phyloP scores from a whole-genome alignment of 2,329 filamentous ascomycete species.

The Bipolaris bicolor region DNA sequence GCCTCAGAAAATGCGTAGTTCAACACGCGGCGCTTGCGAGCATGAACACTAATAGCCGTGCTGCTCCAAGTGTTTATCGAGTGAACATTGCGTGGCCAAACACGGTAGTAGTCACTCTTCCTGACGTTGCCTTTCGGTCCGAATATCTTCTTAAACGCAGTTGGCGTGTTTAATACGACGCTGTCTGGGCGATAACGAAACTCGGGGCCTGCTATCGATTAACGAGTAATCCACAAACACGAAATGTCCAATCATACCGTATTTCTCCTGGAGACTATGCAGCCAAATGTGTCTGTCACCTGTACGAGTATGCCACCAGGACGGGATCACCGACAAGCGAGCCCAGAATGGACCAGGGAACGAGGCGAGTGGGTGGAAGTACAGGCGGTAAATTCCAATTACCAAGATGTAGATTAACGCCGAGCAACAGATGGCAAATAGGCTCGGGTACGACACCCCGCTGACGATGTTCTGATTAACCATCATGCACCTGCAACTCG shows the following conservation, averaged over 20 bases:
- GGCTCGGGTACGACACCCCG: constrained; percentile 8
- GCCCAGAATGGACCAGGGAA: constrained; percentile 35
- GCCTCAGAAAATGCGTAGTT: constrained; percentile 52
- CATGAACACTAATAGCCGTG: constrained; percentile 42
- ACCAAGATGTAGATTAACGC: constrained; percentile 15
- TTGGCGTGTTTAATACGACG: constrained; percentile 73
- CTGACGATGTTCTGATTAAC: not conserved
- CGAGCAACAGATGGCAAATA: constrained; percentile 6
- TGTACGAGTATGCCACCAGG: constrained; percentile 69
- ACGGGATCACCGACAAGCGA: constrained; percentile 26
- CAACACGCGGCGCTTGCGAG: constrained; percentile 48
- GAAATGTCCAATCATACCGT: constrained; percentile 56
- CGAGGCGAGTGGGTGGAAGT: constrained; percentile 30
- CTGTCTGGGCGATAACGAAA: constrained; percentile 76
- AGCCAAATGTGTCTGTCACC: constrained; percentile 76
- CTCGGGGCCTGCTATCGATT: constrained; percentile 10
- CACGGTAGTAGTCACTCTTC: constrained; percentile 53
- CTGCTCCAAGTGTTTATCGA: constrained; percentile 47
- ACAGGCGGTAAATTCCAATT: constrained; percentile 10
- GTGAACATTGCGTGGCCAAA: constrained; percentile 47
- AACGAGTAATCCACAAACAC: not conserved
- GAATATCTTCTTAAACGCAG: constrained; percentile 53
- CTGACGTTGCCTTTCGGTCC: constrained; percentile 52
- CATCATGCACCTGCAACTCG: constrained; percentile 12
- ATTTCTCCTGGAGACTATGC: constrained; percentile 71